Conservation (phyloP, 2,329 filamentous ascomycete genomes). For the Botryotinia calthae region DNA sequence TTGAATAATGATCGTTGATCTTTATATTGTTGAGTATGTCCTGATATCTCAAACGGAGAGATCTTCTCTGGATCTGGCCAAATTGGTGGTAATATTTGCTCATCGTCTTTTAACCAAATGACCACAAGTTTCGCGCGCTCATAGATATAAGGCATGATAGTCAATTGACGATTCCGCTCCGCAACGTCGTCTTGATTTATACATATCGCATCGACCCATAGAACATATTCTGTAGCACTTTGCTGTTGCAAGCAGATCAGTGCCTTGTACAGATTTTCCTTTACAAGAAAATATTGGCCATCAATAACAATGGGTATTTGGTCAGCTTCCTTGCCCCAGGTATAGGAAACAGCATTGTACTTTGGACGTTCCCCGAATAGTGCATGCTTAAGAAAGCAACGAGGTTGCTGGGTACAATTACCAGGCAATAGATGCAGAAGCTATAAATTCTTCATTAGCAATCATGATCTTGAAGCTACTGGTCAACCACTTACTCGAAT, state of each 20-base stretch:
- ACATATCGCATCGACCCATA: constrained; percentile 25
- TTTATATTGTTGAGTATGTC: neutral
- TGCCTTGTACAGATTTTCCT: constrained; percentile 19
- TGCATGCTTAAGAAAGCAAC: constrained; percentile 9
- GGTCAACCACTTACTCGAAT: constrained; percentile 10
- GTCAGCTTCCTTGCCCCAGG: constrained; percentile 26
- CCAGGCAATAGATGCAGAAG: neutral
- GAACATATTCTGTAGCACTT: neutral
- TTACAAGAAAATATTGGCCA: constrained; percentile 18
- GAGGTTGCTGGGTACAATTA: neutral
- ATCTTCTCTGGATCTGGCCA: constrained; percentile 2
- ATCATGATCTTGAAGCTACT: too few species aligned
- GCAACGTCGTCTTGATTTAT: constrained; percentile 23
- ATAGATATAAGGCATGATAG: constrained; percentile 24
- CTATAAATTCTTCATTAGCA: neutral
- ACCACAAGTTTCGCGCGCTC: constrained; percentile 18
- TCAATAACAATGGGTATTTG: constrained; percentile 28
- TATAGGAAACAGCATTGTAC: constrained; percentile 36
- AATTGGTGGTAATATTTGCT: neutral
- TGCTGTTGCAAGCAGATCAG: neutral
- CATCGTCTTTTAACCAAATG: constrained; percentile 18
- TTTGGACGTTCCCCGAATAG: constrained; percentile 27
- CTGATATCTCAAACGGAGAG: neutral
- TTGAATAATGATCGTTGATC: neutral
- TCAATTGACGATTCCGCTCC: constrained; percentile 22